phyloP scores from a whole-genome alignment of 2,329 filamentous ascomycete genomes.

The Exserohilum rostratum region DNA sequence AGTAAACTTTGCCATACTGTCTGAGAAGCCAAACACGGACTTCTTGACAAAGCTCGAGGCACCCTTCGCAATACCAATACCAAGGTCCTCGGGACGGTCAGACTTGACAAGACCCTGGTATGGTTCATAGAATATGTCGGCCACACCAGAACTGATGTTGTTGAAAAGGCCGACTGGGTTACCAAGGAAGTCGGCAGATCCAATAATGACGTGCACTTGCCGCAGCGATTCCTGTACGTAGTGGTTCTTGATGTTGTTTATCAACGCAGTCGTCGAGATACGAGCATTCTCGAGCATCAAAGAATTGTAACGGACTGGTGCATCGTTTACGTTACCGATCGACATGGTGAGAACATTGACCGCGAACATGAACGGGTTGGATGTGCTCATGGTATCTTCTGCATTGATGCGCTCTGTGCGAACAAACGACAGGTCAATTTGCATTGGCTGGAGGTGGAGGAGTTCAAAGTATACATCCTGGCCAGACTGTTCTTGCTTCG shows the following conservation, averaged over 20 bases:
- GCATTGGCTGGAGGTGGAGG: conserved; percentile 96
- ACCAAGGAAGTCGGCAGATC: conserved; percentile 95
- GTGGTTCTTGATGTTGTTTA: conserved; percentile 87
- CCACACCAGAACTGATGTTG: conserved; percentile 95
- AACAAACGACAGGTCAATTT: conserved; percentile 95
- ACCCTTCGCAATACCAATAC: conserved; percentile 92
- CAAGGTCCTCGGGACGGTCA: conserved; percentile 92
- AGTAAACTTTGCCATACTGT: conserved; percentile 97
- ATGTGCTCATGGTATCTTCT: conserved; percentile 84
- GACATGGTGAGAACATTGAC: conserved; percentile 99
- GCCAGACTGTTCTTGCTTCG: conserved; percentile 79
- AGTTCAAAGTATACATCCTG: conserved; percentile 99
- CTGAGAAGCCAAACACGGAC: conserved; percentile 94
- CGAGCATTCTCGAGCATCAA: conserved; percentile 94
- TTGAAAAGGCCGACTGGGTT: conserved; percentile 98
- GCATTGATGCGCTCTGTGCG: conserved; percentile 95
- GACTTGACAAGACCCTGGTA: conserved; percentile 98
- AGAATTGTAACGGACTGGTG: conserved; percentile 90
- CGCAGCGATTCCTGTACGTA: conserved; percentile 96
- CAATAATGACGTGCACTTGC: conserved; percentile 96
- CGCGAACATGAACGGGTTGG: conserved; percentile 98
- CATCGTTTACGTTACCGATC: conserved; percentile 98
- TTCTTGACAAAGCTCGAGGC: conserved; percentile 98
- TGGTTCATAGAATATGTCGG: conserved; percentile 98
- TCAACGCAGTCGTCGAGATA: conserved; percentile 81